phyloP scores from a whole-genome alignment of 345 rosid genomes.

The Salix brachista region DNA sequence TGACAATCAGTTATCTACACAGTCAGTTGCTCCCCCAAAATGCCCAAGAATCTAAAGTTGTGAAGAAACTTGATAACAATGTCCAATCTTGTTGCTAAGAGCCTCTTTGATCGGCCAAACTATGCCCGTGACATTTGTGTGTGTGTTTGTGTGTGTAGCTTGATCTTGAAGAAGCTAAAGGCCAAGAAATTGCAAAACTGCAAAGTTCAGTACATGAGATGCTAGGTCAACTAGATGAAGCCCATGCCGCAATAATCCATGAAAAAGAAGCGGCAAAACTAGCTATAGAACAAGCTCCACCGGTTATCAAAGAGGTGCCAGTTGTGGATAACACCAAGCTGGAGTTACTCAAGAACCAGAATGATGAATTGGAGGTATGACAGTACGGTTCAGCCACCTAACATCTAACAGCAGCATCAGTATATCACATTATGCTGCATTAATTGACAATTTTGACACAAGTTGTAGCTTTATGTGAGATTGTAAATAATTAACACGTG shows the following conservation, averaged over 20 bases:
- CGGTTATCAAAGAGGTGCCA: slow-evolving; percentile 59
- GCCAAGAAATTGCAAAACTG: slow-evolving; percentile 49
- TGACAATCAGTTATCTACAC: background rate
- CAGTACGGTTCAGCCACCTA: background rate
- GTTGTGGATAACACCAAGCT: slow-evolving; percentile 51
- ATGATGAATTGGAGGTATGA: slow-evolving; percentile 48
- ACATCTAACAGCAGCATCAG: background rate
- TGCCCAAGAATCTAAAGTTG: background rate
- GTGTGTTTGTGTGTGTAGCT: slow-evolving; percentile 23
- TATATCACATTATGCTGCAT: background rate
- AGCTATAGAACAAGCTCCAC: slow-evolving; percentile 67
- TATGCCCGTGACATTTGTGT: background rate
- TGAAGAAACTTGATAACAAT: background rate
- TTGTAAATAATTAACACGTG: background rate
- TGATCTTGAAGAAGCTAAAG: slow-evolving; percentile 69
- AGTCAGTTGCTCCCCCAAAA: background rate
- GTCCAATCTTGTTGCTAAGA: background rate
- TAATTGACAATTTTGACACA: background rate
- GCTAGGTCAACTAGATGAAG: slow-evolving; percentile 53
- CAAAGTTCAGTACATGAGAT: slow-evolving; percentile 44
- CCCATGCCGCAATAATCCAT: slow-evolving; percentile 32
- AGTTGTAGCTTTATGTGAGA: background rate
- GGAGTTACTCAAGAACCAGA: slow-evolving; percentile 41
- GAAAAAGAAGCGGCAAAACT: slow-evolving; percentile 58
- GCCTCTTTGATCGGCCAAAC: too few relatives aligned